phyloP scores from a whole-genome alignment of 1,284 basidiomycete species.

The Cryptococcus maquisensis region DNA sequence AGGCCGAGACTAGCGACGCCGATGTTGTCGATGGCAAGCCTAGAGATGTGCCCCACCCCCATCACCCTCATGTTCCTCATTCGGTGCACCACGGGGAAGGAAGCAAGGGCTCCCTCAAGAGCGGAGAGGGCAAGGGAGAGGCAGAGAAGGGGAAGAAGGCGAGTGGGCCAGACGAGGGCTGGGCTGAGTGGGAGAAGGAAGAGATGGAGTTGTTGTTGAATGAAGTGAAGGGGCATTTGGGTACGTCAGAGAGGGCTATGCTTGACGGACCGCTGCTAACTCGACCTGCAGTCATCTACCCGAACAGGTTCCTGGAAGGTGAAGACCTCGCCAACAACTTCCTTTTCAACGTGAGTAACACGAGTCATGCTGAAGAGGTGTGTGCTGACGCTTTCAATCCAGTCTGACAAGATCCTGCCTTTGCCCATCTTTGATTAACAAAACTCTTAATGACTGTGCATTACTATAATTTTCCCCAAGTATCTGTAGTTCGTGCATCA shows the following conservation, averaged over 20 bases:
- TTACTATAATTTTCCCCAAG: background rate
- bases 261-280: conserved; percentile 1
- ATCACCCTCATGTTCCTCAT: background rate
- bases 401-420: conserved; percentile 62
- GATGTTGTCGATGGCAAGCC: conserved; percentile 26
- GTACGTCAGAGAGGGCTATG: conserved; percentile 53
- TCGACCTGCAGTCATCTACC: conserved; percentile 63
- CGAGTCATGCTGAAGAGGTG: background rate
- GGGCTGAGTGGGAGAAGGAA: conserved; percentile 73
- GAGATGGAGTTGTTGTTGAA: conserved; percentile 80
- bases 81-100: background rate
- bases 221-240: conserved; percentile 76
- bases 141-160: conserved; percentile 21
- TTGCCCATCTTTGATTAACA: conserved; percentile 47
- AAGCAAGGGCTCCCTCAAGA: background rate
- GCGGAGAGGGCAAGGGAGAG: background rate
- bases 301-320: conserved; percentile 76
- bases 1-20: conserved; percentile 3
- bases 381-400: background rate
- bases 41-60: background rate
- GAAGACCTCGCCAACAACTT: conserved; percentile 84
- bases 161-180: conserved; percentile 61
- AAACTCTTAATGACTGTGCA: background rate
- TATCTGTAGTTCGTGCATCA: background rate
- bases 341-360: conserved; percentile 65